Evolutionary conservation across 352 stramenopile species (phyloP).

Genomic region (Elongisporangium undulatum): DNA sequence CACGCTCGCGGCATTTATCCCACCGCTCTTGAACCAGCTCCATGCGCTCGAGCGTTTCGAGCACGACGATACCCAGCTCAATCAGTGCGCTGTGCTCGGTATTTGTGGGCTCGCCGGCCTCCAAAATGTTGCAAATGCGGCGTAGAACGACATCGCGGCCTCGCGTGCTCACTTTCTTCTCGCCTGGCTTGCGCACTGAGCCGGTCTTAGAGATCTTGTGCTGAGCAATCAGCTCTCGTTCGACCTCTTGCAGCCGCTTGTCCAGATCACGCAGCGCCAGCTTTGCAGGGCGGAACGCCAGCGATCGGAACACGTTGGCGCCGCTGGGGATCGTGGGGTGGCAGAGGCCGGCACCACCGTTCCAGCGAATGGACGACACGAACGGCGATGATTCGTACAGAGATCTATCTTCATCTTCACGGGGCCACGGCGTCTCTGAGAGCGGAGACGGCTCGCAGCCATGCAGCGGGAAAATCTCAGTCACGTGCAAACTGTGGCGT

Average conservation of each 20-base stretch:
- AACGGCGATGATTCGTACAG: slow-evolving; percentile 44
- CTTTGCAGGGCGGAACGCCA: slow-evolving; percentile 59
- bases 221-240: slow-evolving; percentile 44
- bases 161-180: slow-evolving; percentile 37
- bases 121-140: slow-evolving; percentile 60
- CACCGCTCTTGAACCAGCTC: slow-evolving; percentile 37
- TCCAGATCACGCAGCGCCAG: slow-evolving; percentile 67
- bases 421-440: slow-evolving; percentile 4
- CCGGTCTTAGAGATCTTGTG: slow-evolving; percentile 40
- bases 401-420: slow-evolving; percentile 8
- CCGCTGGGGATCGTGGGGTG: slow-evolving; percentile 39
- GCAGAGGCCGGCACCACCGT: slow-evolving; percentile 59
- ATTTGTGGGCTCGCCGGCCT: slow-evolving; percentile 54
- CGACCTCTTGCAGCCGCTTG: slow-evolving; percentile 56
- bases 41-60: slow-evolving; percentile 77
- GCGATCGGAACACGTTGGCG: slow-evolving; percentile 55
- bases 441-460: slow-evolving; percentile 53
- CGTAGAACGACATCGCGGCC: slow-evolving; percentile 71
- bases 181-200: slow-evolving; percentile 33
- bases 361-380: slow-evolving; percentile 58
- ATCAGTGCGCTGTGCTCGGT: slow-evolving; percentile 52
- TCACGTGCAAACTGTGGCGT: slow-evolving; percentile 35
- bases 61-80: slow-evolving; percentile 65
- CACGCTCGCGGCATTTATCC: slow-evolving; percentile 48
- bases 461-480: slow-evolving; percentile 64